Percentiles rank a stretch among this genome's conserved stretches.
These are phyloP conservation scores for Parachlorella kessleri DNA, from an alignment of 139 green algal species.

Conservation along the genomic window DNA sequence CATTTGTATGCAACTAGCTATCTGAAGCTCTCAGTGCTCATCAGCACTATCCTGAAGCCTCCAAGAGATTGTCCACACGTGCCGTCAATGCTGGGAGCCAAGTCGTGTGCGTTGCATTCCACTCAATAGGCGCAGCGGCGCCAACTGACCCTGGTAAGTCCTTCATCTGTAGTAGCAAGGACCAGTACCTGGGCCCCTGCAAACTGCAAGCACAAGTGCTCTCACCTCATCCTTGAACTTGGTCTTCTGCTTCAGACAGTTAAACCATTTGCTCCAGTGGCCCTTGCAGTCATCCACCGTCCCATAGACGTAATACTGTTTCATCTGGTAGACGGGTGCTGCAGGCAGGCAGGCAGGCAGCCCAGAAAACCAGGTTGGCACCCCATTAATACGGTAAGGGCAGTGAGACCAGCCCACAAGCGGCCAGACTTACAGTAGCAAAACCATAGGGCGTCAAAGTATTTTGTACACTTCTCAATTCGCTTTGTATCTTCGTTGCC, in stretches of 20 bases:
- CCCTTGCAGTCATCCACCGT: slow-evolving; percentile 52
- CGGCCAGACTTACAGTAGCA: slow-evolving; percentile 57
- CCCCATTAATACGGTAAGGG: neutral
- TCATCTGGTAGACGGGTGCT: slow-evolving; percentile 60
- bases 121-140: too few relatives aligned
- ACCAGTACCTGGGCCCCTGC: neutral
- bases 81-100: too few relatives aligned
- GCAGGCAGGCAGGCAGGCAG: slow-evolving; percentile 6
- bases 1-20: too few relatives aligned
- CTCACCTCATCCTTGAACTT: slow-evolving; percentile 39
- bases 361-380: neutral
- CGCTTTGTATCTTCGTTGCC: too few relatives aligned
- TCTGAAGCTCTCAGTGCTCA: too few relatives aligned
- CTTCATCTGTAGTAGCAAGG: neutral
- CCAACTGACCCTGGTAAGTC: too few relatives aligned
- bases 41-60: too few relatives aligned
- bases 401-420: too few relatives aligned
- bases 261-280: slow-evolving; percentile 52
- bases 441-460: slow-evolving; percentile 64
- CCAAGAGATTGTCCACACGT: too few relatives aligned
- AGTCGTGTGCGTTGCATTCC: too few relatives aligned
- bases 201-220: neutral
- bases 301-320: slow-evolving; percentile 55
- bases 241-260: slow-evolving; percentile 54
- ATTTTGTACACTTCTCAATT: slow-evolving; percentile 33